Evolutionary conservation across 176 grass and related monocot genomes (phyloP), one percentile per base, ranked within the genome.

Genomic region (Zizania latifolia): DNA sequence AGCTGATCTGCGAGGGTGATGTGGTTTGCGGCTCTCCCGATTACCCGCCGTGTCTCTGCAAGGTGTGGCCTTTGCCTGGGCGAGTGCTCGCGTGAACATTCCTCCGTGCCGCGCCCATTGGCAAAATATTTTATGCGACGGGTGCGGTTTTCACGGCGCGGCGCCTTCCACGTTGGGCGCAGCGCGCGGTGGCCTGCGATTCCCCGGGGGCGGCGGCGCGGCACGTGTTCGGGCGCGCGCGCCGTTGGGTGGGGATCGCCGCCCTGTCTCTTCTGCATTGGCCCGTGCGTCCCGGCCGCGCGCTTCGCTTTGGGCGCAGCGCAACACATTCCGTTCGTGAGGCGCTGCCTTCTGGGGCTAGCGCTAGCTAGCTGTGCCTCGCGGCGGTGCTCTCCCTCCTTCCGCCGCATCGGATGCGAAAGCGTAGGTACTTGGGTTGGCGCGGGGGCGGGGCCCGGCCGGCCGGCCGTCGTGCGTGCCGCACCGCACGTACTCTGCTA

Each of bases 241-340:
- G 13, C 41, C 19, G 13, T 17, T 4, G 44, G 8, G 79, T 17
- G 8, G 44, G 8, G 79, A 43, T 83, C 68, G 5, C 3, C 24
- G 60, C 54, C 35, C 68, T 83, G 80, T 88, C 86, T 83, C 75
- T 74, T 62, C 1, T 69, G 80, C 80, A 79, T 83, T 74, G 75
- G 69, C n/a, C 71, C 84, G 77, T 40, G 40, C 40, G 1, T 4
- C 26, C 40, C 11, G 43, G 67, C 66, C 59, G 9, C 11, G 27
- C 14, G 58, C 58, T 15, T 21, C 41, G 41, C 41, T 44, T 44
- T 14, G 4, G 15, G 44, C 44, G 6, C 6, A n/a, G n/a, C n/a
- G n/a, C n/a, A n/a, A n/a, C n/a, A n/a, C 44, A 46, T 46, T 46
- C 44, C 41, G 41, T 44, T 44, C 41, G 41, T 16, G n/a, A n/a